phyloP scores from a whole-genome alignment of 257 asterid genomes.

The Fraxinus excelsior region DNA sequence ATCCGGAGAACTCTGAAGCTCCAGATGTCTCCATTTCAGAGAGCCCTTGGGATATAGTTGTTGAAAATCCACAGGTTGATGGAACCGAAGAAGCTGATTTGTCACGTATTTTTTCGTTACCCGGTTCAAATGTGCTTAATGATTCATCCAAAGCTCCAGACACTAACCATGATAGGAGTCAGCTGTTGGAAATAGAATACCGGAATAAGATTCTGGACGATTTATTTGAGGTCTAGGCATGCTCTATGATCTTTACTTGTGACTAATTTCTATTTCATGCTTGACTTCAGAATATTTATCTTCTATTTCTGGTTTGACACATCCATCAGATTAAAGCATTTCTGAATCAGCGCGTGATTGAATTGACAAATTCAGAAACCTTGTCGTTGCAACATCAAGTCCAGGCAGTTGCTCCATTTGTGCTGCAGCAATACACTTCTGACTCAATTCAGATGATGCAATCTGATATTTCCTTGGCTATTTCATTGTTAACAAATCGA shows the following conservation, averaged over 20 bases:
- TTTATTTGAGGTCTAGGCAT: slow-evolving; percentile 71
- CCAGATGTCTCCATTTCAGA: slow-evolving; percentile 55
- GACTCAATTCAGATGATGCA: slow-evolving; percentile 69
- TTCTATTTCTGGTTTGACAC: slow-evolving; percentile 28
- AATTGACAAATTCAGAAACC: slow-evolving; percentile 80
- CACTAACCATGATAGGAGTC: slow-evolving; percentile 62
- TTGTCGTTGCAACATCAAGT: slow-evolving; percentile 92
- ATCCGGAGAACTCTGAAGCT: slow-evolving; percentile 39
- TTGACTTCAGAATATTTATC: slow-evolving; percentile 11
- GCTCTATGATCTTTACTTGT: neutral
- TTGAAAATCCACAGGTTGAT: slow-evolving; percentile 55
- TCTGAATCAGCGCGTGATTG: slow-evolving; percentile 80
- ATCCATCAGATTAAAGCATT: slow-evolving; percentile 79
- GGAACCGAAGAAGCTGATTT: slow-evolving; percentile 41
- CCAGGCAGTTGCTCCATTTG: slow-evolving; percentile 89
- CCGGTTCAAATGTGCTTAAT: slow-evolving; percentile 31
- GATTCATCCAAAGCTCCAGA: slow-evolving; percentile 40
- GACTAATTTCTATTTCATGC: neutral
- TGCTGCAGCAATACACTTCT: slow-evolving; percentile 81
- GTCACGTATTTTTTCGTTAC: slow-evolving; percentile 32
- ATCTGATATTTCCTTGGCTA: slow-evolving; percentile 64
- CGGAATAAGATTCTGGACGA: slow-evolving; percentile 95
- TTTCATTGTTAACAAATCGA: slow-evolving; percentile 79
- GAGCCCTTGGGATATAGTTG: slow-evolving; percentile 83
- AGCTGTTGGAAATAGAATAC: slow-evolving; percentile 87